These are phyloP conservation scores for Geotrichum europaeum DNA, from an alignment of 1,139 yeast species.

Conservation along the genomic window DNA sequence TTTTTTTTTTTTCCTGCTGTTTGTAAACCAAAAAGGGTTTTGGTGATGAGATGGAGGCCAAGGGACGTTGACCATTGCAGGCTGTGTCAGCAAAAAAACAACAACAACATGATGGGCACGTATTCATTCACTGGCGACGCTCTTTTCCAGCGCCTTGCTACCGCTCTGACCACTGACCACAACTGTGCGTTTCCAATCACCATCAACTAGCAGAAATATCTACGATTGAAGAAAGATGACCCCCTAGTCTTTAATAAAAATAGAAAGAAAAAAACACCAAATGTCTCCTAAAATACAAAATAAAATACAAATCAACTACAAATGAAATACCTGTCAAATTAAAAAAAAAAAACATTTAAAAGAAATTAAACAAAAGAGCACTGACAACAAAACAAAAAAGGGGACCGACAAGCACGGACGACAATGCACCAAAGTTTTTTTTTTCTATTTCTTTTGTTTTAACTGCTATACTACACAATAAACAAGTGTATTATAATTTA, in stretches of 20 bases:
- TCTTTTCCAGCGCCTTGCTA: too few species aligned
- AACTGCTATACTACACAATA: not conserved
- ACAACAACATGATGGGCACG: not conserved
- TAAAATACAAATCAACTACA: not conserved
- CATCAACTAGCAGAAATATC: too few species aligned
- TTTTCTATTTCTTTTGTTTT: not conserved
- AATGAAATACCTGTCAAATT: not conserved
- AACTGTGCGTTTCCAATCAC: too few species aligned
- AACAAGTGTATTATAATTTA: not conserved
- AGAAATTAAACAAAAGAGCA: not conserved
- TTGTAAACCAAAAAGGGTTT: not conserved
- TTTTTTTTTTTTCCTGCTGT: not conserved
- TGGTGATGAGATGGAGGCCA: not conserved
- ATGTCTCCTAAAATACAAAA: too few species aligned
- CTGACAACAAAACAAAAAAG: not conserved
- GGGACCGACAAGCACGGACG: conserved; percentile 2
- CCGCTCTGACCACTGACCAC: too few species aligned
- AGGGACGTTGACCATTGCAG: not conserved
- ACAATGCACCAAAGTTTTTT: conserved; percentile 3
- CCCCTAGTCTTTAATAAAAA: too few species aligned
- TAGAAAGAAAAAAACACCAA: too few species aligned
- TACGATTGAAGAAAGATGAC: too few species aligned
- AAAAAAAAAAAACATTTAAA: not conserved
- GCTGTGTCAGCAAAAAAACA: too few species aligned
- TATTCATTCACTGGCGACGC: too few species aligned